Conservation (phyloP, 164 flowering plant genomes). For the Vitis rupestris region DNA sequence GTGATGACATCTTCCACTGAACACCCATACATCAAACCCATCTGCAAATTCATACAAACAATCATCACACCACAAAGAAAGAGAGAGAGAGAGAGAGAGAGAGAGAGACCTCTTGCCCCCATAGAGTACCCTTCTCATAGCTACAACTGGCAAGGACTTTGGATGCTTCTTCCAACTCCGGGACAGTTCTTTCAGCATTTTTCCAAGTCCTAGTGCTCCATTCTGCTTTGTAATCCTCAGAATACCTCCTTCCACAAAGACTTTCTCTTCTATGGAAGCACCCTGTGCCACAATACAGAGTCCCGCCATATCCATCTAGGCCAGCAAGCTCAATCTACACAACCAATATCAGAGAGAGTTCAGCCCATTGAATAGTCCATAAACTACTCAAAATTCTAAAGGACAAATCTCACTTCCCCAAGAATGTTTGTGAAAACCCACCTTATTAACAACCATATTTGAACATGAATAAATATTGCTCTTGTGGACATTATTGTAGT, state of each 20-base stretch:
- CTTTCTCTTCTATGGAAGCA: slow-evolving; percentile 70
- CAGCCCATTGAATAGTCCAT: background rate
- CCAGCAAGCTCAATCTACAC: slow-evolving; percentile 63
- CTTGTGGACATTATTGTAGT: slow-evolving; percentile 44
- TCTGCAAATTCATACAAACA: slow-evolving; percentile 23
- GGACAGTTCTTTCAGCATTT: slow-evolving; percentile 7
- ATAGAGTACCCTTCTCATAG: slow-evolving; percentile 33
- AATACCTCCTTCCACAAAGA: slow-evolving; percentile 42
- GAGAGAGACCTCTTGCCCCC: slow-evolving; percentile 41
- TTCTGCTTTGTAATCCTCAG: slow-evolving; percentile 11
- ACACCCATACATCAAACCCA: slow-evolving; percentile 60
- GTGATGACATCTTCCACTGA: slow-evolving; percentile 59
- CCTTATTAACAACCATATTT: slow-evolving; percentile 15
- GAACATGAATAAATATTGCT: slow-evolving; percentile 50
- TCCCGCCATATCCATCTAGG: slow-evolving; percentile 54
- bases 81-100: background rate
- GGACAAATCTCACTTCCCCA: too few relatives aligned
- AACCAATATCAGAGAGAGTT: too few relatives aligned
- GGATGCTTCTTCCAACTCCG: slow-evolving; percentile 24
- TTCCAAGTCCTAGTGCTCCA: slow-evolving; percentile 2
- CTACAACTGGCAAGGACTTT: slow-evolving; percentile 30
- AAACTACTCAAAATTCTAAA: background rate
- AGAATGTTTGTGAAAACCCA: background rate
- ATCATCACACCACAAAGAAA: background rate
- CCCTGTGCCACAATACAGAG: slow-evolving; percentile 62